Evolutionary conservation across 306 rosid genomes (phyloP).

Genomic region (Pachyrhizus erosus): DNA sequence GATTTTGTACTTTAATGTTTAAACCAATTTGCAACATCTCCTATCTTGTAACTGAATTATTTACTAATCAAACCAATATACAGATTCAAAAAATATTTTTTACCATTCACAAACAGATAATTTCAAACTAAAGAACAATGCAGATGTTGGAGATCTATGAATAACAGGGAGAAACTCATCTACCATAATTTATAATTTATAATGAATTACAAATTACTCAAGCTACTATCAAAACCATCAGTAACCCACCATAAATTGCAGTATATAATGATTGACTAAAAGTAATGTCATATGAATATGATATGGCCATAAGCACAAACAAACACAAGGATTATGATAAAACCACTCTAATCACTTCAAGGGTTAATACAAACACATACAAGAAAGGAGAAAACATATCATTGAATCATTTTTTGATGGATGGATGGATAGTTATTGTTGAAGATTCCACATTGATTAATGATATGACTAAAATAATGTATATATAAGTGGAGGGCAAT

Average conservation of each 20-base stretch:
- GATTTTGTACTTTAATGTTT: slow-evolving; percentile 10
- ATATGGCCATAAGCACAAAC: background rate
- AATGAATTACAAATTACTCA: slow-evolving; percentile 21
- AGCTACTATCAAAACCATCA: slow-evolving; percentile 15
- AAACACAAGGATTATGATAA: background rate
- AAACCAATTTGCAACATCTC: slow-evolving; percentile 25
- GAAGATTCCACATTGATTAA: no score
- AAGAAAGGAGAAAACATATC: slow-evolving; percentile 6
- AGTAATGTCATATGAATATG: slow-evolving; percentile 10
- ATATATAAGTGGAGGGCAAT: no score
- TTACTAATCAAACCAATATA: slow-evolving; percentile 9
- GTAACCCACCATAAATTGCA: background rate
- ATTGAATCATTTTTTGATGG: slow-evolving; percentile 21
- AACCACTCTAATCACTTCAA: slow-evolving; percentile 23
- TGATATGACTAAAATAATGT: no score
- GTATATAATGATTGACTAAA: background rate
- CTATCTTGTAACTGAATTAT: slow-evolving; percentile 26
- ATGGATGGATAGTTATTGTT: no score
- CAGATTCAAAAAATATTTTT: slow-evolving; percentile 20
- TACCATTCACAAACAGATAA: slow-evolving; percentile 11
- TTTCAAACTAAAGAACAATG: slow-evolving; percentile 6
- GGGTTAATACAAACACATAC: background rate
- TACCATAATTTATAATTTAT: background rate
- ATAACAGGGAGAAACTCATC: slow-evolving; percentile 19
- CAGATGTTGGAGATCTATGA: background rate